Base-by-base conservation (phyloP, 306 rosid genomes). In the Castanospermum australe region DNA sequence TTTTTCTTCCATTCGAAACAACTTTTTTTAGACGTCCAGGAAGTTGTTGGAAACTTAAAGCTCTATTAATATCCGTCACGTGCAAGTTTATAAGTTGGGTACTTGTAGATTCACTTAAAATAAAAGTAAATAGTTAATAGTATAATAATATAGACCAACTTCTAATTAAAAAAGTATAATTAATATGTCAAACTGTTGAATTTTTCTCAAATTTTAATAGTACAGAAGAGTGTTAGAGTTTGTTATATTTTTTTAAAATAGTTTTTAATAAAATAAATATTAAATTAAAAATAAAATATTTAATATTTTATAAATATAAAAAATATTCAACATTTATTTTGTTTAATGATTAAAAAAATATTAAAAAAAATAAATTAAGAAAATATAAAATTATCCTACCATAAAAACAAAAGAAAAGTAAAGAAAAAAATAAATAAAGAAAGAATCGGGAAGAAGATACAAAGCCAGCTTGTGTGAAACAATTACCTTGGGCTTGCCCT, bases 401-500 rank as follows among this genome's bases (percentile, higher is more conserved):
- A n/a, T n/a, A n/a, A n/a, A n/a, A n/a, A n/a, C n/a, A n/a, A 6
- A 9, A 5, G 5, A 15, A 17, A 48, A 1, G 22, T n/a, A n/a
- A 48, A 6, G 21, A 30, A 5, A 15, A 4, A 6, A 3, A 4
- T 0, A 18, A 3, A 8, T 3, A 18, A 63, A 36, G 28, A 4
- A 63, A 35, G 18, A 63, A 33, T 8, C 4, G 28, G 2, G n/a
- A 33, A 18, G 21, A n/a, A 33, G 5, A 56, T 22, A 25, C 2
- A 41, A 41, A 44, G 50, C 50, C n/a, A 44, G 50, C 4, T 2
- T 2, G 50, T 44, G 17, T 42, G 6, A 15, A 7, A 12, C 13
- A n/a, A n/a, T 18, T 60, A 92, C 96, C 92, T 85, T 54, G 87
- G 38, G 81, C 81, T 75, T 13, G 97, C 97, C 81, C 97, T 79